Evolutionary conservation across 1,284 basidiomycete species (phyloP), one percentile per base, ranked within the genome.

Genomic region (Ceratobasidium sp.): DNA sequence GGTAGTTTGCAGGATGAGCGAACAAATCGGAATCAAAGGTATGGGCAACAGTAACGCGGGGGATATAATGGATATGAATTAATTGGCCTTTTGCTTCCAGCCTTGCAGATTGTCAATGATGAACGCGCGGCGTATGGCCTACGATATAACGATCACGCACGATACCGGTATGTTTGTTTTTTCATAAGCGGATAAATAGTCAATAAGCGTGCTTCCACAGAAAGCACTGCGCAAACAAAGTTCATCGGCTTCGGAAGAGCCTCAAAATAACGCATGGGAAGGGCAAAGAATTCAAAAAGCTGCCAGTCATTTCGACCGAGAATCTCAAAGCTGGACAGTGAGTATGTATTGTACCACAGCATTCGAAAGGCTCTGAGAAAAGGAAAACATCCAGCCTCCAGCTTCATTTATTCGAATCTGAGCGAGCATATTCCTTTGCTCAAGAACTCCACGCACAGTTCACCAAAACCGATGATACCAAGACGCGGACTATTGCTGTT

Each of bases 81-180:
- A n/a, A n/a, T n/a, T n/a, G n/a, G n/a, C n/a, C n/a, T n/a, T n/a
- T n/a, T n/a, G n/a, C n/a, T 78, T 60, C 57, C 76, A 92, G 93
- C 93, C 32, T 85, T 97, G 50, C 88, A 90, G 79, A 85, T 95
- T 73, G 88, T 90, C 69, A 96, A 94, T 80, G 91, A 95, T 80
- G 95, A 97, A 78, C 89, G 96, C 73, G 95, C 86, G 76, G 90
- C 93, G 34, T 96, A 97, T 79, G 96, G 96, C 26, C 84, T 97
- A 76, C 89, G 96, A 74, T 96, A 94, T 79, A 92, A 91, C 78
- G 95, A 98, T 80, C 91, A 89, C 80, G 83, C 86, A 76, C 89
- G 94, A 72, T 96, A 96, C 82, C 86, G 92, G 91, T 92, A 76
- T 70, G 83, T 74, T 12, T 41, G n/a, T 21, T 30, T n/a, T 16